A percentile compares a stretch with the other conserved stretches of the same genome.
phyloP scores from a whole-genome alignment of 108 stramenopile species.

The Cyclotella kingstonii region DNA sequence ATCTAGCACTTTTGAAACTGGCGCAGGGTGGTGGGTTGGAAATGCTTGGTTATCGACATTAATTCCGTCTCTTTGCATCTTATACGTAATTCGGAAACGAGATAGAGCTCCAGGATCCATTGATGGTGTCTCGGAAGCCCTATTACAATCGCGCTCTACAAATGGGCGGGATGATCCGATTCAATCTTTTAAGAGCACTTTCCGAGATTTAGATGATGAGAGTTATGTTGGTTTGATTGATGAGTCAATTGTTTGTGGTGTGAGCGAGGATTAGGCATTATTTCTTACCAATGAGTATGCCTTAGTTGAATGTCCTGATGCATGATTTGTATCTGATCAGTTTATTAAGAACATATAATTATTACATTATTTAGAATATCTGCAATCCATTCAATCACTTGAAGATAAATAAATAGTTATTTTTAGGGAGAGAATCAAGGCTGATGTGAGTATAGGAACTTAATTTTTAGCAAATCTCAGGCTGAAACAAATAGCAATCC shows the following conservation, averaged over 20 bases:
- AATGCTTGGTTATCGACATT: slow-evolving; percentile 45
- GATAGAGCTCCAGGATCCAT: slow-evolving; percentile 35
- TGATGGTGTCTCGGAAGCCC: slow-evolving; percentile 27
- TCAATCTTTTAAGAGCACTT: slow-evolving; percentile 14
- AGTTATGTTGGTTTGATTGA: slow-evolving; percentile 1
- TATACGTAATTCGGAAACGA: slow-evolving; percentile 53
- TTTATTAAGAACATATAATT: too few species aligned
- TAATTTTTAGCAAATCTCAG: too few species aligned
- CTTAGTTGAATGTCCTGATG: too few species aligned
- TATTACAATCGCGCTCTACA: slow-evolving; percentile 7
- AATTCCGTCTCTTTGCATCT: slow-evolving; percentile 40
- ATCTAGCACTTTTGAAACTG: slow-evolving; percentile 21
- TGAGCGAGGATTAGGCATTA: too few species aligned
- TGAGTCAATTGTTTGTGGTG: slow-evolving; percentile 10
- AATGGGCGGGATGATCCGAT: slow-evolving; percentile 18
- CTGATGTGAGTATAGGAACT: too few species aligned
- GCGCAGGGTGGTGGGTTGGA: slow-evolving; percentile 52
- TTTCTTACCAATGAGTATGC: too few species aligned
- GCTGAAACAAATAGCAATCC: too few species aligned
- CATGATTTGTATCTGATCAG: too few species aligned
- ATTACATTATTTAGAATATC: too few species aligned
- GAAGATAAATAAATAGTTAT: too few species aligned
- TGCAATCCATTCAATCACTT: too few species aligned
- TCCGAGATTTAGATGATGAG: slow-evolving; percentile 42
- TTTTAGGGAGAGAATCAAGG: too few species aligned